Conservation (phyloP, 257 asterid species). For the Solanum chaucha region DNA sequence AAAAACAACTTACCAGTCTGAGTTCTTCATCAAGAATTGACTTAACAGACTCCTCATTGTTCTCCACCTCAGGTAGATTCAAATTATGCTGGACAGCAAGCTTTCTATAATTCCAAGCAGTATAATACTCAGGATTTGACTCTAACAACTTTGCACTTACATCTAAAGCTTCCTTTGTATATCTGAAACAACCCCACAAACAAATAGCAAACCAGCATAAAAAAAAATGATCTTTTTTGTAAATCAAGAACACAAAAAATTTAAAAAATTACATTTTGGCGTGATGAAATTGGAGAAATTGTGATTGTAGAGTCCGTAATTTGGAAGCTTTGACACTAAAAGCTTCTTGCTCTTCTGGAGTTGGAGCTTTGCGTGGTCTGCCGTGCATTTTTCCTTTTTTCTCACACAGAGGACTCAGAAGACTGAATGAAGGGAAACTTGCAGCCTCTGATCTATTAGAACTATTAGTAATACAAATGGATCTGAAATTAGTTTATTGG, state of each 20-base stretch:
- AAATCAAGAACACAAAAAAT: not conserved
- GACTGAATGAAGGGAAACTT: not conserved
- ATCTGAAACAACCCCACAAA: constrained; percentile 31
- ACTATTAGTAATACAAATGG: not conserved
- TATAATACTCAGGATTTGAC: constrained; percentile 77
- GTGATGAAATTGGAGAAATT: constrained; percentile 68
- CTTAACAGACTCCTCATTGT: constrained; percentile 27
- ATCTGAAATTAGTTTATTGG: not conserved
- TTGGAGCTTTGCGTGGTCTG: constrained; percentile 55
- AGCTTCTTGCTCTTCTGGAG: constrained; percentile 48
- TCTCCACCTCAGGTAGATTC: constrained; percentile 20
- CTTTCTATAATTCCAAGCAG: constrained; percentile 92
- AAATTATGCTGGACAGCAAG: constrained; percentile 56
- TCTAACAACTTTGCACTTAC: constrained; percentile 56
- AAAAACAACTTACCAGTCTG: constrained; percentile 45
- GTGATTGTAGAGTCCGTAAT: constrained; percentile 72
- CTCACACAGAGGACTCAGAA: not conserved
- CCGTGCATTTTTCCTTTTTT: constrained; percentile 63
- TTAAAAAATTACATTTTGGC: constrained; percentile 25
- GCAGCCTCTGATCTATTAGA: not conserved
- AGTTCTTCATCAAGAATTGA: constrained; percentile 64
- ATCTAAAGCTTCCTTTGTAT: constrained; percentile 72
- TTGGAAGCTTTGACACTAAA: constrained; percentile 51
- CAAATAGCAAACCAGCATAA: not conserved
- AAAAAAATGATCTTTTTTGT: not conserved